phyloP scores from a whole-genome alignment of 371 early-diverging fungal species.

The Choanephora cucurbitarum region DNA sequence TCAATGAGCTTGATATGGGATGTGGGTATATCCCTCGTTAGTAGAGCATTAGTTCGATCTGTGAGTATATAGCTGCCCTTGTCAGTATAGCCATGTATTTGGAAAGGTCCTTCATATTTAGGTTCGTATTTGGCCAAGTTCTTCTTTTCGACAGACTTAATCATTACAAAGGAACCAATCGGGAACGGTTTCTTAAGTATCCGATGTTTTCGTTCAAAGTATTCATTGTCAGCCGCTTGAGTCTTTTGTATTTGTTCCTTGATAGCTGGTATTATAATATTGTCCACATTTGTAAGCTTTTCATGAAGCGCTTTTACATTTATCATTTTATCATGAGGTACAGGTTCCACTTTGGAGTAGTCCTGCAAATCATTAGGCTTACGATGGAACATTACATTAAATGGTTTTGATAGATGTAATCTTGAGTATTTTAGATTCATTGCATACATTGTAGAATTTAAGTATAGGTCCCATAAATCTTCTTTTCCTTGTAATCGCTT shows the following conservation, averaged over 20 bases:
- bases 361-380: constrained; percentile 9
- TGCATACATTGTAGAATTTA: constrained; percentile 1
- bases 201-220: constrained; percentile 4
- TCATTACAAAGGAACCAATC: constrained; percentile 6
- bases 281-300: background rate
- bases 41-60: background rate
- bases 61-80: constrained; percentile 6
- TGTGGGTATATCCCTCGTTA: background rate
- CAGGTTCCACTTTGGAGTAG: background rate
- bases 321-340: background rate
- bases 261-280: constrained; percentile 6
- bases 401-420: constrained; percentile 10
- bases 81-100: background rate
- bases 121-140: constrained; percentile 4
- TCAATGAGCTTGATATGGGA: constrained; percentile 4
- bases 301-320: background rate
- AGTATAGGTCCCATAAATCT: constrained; percentile 10
- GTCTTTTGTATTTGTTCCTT: constrained; percentile 3
- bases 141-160: background rate
- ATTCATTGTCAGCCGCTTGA: constrained; percentile 6
- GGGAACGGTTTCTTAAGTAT: constrained; percentile 4
- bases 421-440: constrained; percentile 9
- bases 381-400: constrained; percentile 14
- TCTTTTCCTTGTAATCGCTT: constrained; percentile 2
- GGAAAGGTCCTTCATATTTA: constrained; percentile 7